phyloP scores from a whole-genome alignment of 1,284 basidiomycete species.

The Afroboletus lepidellus region DNA sequence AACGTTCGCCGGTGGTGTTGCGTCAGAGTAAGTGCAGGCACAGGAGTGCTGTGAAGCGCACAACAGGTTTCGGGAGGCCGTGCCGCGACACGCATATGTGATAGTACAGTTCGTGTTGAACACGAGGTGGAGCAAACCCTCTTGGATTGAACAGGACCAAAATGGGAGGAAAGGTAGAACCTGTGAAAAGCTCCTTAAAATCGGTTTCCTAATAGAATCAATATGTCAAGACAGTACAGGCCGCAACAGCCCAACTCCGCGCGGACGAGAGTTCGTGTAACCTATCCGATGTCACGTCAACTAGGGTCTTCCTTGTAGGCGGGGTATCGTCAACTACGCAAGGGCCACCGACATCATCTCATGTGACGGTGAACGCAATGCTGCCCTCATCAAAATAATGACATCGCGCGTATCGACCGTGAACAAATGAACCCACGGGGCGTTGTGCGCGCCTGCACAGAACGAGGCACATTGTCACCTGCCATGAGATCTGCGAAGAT shows the following conservation, averaged over 20 bases:
- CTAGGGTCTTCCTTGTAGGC: neutral
- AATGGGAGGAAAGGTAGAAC: slow-evolving; percentile 6
- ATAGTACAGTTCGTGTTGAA: slow-evolving; percentile 18
- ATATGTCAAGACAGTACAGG: slow-evolving; percentile 8
- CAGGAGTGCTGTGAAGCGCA: slow-evolving; percentile 9
- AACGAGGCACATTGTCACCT: slow-evolving; percentile 20
- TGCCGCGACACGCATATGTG: slow-evolving; percentile 14
- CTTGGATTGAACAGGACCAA: slow-evolving; percentile 11
- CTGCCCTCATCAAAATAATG: slow-evolving; percentile 27
- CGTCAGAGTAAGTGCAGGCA: slow-evolving; percentile 15
- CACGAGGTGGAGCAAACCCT: slow-evolving; percentile 27
- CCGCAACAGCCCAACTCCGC: neutral
- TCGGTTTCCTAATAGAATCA: slow-evolving; percentile 12
- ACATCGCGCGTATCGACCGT: slow-evolving; percentile 9
- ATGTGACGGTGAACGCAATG: slow-evolving; percentile 3
- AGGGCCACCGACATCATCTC: slow-evolving; percentile 4
- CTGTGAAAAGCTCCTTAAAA: slow-evolving; percentile 14
- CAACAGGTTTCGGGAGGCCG: slow-evolving; percentile 10
- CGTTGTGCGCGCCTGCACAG: slow-evolving; percentile 8
- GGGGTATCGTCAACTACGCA: slow-evolving; percentile 6
- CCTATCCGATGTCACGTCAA: slow-evolving; percentile 3
- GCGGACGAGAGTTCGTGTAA: slow-evolving; percentile 6
- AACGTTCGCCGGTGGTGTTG: slow-evolving; percentile 13
- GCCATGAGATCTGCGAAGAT: slow-evolving; percentile 19
- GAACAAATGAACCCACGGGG: slow-evolving; percentile 15